Base-by-base conservation (phyloP, 768 basidiomycete species). In the Boletus eberwhitei region DNA sequence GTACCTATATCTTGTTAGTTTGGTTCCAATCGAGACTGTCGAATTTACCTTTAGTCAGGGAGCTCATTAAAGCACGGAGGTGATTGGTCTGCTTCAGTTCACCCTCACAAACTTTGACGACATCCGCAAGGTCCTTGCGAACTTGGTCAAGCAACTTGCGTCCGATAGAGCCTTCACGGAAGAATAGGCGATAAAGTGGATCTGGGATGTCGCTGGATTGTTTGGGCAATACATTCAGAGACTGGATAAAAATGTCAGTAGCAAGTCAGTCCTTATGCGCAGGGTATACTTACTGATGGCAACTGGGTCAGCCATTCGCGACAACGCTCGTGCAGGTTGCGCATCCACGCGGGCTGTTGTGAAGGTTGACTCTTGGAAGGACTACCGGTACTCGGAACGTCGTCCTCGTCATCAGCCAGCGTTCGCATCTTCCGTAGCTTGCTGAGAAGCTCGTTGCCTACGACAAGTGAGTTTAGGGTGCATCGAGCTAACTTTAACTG, bases 301-400 rank as follows among this genome's bases (percentile, higher is more conserved):
- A 98, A 70, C 48, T 82, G 78, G 4, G 73, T 74, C 47, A 94
- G 79, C 93, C 94, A 96, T 66, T 91, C 90, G 38, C 82, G 78
- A 67, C 93, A 91, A 38, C 91, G 85, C 50, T 89, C 87, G 47
- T 87, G 77, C 38, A 98, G 75, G 19, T 81, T 78, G 32, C 89
- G 83, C 96, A 98, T 98, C 96, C 96, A 99, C 2, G 88, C 90
- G 21, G 96, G 95, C 65, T 91, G 89, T 52, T 88, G 84, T 2
- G 85, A 80, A 2, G 83, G 72, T 59, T 85, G 81, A 19, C 82
- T 76, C 65, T 87, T 88, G 21, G 82, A 73, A 22, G 84, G 72
- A n/a, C 78, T 78, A n/a, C 79, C 69, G 3, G 75, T 63, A 4
- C 79, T 67, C 1, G 78, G 69, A 16, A 77, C 77, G 19, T 84